Conservation (phyloP, 306 rosid genomes). For the Cucurbita argyrosperma region DNA sequence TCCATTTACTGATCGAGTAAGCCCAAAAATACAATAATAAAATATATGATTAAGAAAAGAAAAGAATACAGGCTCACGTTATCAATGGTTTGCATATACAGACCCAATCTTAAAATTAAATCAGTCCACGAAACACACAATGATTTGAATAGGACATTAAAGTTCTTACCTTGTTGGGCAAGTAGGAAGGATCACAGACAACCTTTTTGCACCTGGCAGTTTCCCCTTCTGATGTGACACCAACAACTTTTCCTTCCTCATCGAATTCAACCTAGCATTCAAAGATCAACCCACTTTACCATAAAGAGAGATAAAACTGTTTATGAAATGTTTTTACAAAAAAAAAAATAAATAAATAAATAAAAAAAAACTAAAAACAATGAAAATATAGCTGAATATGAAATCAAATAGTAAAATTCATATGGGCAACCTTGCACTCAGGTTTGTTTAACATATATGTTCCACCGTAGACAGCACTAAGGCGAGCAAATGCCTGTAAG, state of each 20-base stretch:
- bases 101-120: neutral
- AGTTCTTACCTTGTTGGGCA: constrained; percentile 57
- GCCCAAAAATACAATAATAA: neutral
- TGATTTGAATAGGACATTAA: neutral
- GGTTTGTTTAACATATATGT: constrained; percentile 96
- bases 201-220: constrained; percentile 90
- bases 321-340: neutral
- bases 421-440: constrained; percentile 69
- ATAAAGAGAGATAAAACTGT: neutral
- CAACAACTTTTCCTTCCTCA: constrained; percentile 65
- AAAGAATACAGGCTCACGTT: neutral
- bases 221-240: constrained; percentile 98
- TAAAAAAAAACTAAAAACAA: neutral
- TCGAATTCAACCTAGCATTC: constrained; percentile 77
- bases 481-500: constrained; percentile 85
- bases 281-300: neutral
- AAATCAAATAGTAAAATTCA: neutral
- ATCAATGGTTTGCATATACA: neutral
- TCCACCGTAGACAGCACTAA: constrained; percentile 98
- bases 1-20: neutral
- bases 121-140: neutral
- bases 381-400: neutral
- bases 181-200: constrained; percentile 95
- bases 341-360: neutral
- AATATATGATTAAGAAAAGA: neutral